Percentiles rank a stretch among this genome's conserved stretches.
phyloP scores from a whole-genome alignment of 257 asterid genomes.

The Salvia rosmarinus region DNA sequence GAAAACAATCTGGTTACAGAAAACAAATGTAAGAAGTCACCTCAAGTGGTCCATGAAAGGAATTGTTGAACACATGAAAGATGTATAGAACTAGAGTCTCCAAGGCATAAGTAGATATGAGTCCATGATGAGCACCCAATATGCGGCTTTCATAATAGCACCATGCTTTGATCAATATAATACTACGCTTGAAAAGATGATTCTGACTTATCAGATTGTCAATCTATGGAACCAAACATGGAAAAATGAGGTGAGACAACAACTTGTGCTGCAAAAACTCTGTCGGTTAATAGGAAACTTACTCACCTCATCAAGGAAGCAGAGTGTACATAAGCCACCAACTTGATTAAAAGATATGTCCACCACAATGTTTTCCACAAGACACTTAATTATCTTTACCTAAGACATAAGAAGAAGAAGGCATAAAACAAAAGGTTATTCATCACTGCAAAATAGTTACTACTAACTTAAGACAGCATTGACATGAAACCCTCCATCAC shows the following conservation, averaged over 20 bases:
- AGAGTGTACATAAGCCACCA: conserved; percentile 90
- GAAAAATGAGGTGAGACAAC: conserved; percentile 26
- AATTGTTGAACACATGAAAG: conserved; percentile 86
- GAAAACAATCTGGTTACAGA: conserved; percentile 19
- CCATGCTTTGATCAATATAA: conserved; percentile 95
- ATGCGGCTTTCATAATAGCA: conserved; percentile 97
- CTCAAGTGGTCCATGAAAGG: conserved; percentile 95
- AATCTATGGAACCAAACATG: conserved; percentile 52
- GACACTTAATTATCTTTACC: conserved; percentile 90
- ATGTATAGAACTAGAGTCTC: conserved; percentile 93
- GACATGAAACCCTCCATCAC: conserved; percentile 5
- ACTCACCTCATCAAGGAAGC: conserved; percentile 91
- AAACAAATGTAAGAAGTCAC: conserved; percentile 42
- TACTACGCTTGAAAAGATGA: conserved; percentile 92
- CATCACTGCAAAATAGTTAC: conserved; percentile 7
- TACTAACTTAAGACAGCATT: conserved; percentile 22
- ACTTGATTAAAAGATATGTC: conserved; percentile 94
- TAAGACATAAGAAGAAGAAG: conserved; percentile 38
- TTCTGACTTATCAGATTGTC: conserved; percentile 77
- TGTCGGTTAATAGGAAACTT: conserved; percentile 22
- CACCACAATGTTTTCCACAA: conserved; percentile 91
- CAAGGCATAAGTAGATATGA: conserved; percentile 92
- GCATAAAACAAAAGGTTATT: conserved; percentile 18
- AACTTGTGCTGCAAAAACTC: conserved; percentile 1
- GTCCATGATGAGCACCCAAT: conserved; percentile 96